Evolutionary conservation across 2,329 filamentous ascomycete genomes (phyloP).

Genomic region (Clathrospora elynae): DNA sequence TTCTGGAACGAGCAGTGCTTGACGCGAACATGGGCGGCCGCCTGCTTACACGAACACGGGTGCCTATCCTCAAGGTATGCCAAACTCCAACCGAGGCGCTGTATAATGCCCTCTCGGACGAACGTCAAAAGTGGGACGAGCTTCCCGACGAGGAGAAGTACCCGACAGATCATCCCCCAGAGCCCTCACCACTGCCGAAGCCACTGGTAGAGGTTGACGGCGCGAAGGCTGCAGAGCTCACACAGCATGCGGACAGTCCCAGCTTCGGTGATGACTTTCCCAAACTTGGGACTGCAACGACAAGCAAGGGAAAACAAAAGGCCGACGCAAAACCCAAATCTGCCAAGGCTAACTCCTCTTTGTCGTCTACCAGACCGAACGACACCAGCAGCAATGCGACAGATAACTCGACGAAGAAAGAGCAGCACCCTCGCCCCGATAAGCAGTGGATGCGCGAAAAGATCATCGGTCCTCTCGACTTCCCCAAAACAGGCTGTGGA

Average conservation of each 20-base stretch:
- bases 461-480: slow-evolving; percentile 66
- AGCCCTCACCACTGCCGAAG: slow-evolving; percentile 17
- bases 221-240: slow-evolving; percentile 12
- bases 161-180: slow-evolving; percentile 20
- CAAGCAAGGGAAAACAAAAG: slow-evolving; percentile 7
- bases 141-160: slow-evolving; percentile 54
- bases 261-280: slow-evolving; percentile 10
- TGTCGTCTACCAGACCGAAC: slow-evolving; percentile 5
- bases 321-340: slow-evolving; percentile 8
- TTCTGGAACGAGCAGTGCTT: slow-evolving; percentile 76
- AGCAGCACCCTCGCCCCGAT: slow-evolving; percentile 31
- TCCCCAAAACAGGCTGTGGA: slow-evolving; percentile 76
- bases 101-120: slow-evolving; percentile 64
- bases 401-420: slow-evolving; percentile 9
- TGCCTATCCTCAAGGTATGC: slow-evolving; percentile 88
- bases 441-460: slow-evolving; percentile 54
- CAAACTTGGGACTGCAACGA: slow-evolving; percentile 5
- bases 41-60: slow-evolving; percentile 75
- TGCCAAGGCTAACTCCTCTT: slow-evolving; percentile 24
- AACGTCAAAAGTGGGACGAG: slow-evolving; percentile 74
- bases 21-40: slow-evolving; percentile 75
- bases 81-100: slow-evolving; percentile 69
- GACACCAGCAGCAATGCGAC: slow-evolving; percentile 10
- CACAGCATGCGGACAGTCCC: slow-evolving; percentile 13
- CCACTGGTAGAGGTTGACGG: slow-evolving; percentile 15